phyloP scores from a whole-genome alignment of 139 green algal species.

The Asterochloris erici region DNA sequence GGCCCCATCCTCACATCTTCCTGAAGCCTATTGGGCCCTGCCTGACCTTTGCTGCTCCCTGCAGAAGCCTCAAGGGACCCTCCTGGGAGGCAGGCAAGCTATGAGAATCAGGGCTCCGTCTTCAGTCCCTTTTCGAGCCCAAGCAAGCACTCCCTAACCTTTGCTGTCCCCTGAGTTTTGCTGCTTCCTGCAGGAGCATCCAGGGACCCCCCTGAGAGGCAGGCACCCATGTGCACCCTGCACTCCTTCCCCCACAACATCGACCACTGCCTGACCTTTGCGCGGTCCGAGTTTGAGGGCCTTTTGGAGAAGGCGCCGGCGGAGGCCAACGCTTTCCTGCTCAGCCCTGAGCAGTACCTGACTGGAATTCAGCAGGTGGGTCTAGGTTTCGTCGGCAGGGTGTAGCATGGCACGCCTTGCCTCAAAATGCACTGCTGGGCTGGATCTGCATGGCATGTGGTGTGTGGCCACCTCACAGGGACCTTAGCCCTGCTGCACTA shows the following conservation, averaged over 20 bases:
- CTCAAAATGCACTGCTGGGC: too few species aligned
- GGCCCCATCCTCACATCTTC: background rate
- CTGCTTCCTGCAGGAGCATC: slow-evolving; percentile 47
- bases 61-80: too few species aligned
- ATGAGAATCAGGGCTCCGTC: too few species aligned
- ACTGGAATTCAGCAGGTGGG: background rate
- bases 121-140: too few species aligned
- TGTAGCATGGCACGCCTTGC: background rate
- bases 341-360: slow-evolving; percentile 76
- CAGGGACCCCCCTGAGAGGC: slow-evolving; percentile 89
- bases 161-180: background rate
- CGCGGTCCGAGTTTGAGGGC: slow-evolving; percentile 95
- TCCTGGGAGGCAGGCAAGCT: too few species aligned
- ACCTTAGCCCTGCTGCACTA: too few species aligned
- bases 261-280: slow-evolving; percentile 94
- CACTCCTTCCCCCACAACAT: slow-evolving; percentile 99
- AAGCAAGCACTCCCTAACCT: too few species aligned
- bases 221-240: slow-evolving; percentile 98
- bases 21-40: background rate
- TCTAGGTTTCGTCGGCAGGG: background rate
- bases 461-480: too few species aligned
- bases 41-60: too few species aligned
- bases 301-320: slow-evolving; percentile 84
- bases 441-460: too few species aligned
- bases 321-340: slow-evolving; percentile 90